Percentiles rank a stretch among this genome's conserved stretches.
Evolutionary conservation across 2,329 filamentous ascomycete species (phyloP).

Genomic region (Aspergillus brunneoviolaceus): DNA sequence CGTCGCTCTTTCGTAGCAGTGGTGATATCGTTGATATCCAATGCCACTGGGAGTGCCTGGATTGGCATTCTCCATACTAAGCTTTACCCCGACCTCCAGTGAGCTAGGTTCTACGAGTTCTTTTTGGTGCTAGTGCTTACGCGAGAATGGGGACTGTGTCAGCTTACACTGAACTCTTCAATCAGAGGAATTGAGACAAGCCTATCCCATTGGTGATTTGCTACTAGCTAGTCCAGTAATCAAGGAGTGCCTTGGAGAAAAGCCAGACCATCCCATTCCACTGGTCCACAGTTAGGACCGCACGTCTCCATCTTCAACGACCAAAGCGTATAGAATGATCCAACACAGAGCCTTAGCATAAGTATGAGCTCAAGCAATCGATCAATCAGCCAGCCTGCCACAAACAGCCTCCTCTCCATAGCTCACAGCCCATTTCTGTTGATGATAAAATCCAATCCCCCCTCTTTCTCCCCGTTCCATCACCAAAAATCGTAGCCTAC

Average conservation of each 20-base stretch:
- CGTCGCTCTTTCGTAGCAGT: conserved; percentile 49
- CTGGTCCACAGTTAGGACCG: not conserved
- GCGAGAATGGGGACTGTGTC: not conserved
- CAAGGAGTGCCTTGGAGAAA: not conserved
- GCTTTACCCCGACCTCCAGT: conserved; percentile 45
- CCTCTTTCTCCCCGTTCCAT: no score
- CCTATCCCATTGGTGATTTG: not conserved
- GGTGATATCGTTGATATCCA: no score
- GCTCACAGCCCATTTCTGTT: no score
- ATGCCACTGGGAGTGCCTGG: no score
- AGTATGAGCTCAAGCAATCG: not conserved
- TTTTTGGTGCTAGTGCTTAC: not conserved
- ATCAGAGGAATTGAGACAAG: no score
- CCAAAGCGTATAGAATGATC: not conserved
- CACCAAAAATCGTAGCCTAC: no score
- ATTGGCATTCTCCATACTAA: conserved; percentile 49
- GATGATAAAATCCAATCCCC: no score
- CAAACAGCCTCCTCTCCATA: no score
- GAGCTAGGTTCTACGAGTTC: conserved; percentile 48
- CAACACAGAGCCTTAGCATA: not conserved
- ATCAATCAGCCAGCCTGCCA: no score
- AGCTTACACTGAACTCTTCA: not conserved
- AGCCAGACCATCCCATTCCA: not conserved
- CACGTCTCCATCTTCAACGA: not conserved
- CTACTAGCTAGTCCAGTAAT: not conserved